These are phyloP conservation scores for Camptophora hylomeconis DNA, from an alignment of 2,329 filamentous ascomycete species.

Conservation along the genomic window DNA sequence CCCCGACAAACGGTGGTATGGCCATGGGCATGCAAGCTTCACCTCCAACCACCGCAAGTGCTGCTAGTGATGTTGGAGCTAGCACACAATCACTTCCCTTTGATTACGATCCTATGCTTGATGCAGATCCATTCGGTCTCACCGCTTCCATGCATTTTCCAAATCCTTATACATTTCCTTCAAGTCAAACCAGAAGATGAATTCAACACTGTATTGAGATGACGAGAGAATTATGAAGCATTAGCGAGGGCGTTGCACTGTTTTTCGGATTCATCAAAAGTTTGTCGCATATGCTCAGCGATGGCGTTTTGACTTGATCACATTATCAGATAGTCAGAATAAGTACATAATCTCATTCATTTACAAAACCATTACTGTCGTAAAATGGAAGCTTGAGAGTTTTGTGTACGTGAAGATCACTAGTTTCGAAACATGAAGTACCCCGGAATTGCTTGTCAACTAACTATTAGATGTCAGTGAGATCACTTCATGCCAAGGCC, in stretches of 20 bases:
- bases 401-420: too few relatives aligned
- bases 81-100: slow-evolving; percentile 1
- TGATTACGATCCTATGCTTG: slow-evolving; percentile 72
- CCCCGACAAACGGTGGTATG: slow-evolving; percentile 14
- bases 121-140: slow-evolving; percentile 86
- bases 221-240: slow-evolving; percentile 1
- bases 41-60: slow-evolving; percentile 25
- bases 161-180: slow-evolving; percentile 50
- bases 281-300: too few relatives aligned
- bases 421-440: too few relatives aligned
- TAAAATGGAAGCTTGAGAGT: too few relatives aligned
- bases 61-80: slow-evolving; percentile 41
- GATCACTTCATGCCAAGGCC: too few relatives aligned
- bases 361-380: too few relatives aligned
- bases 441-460: too few relatives aligned
- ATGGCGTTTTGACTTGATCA: too few relatives aligned
- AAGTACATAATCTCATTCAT: too few relatives aligned
- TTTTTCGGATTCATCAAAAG: too few relatives aligned
- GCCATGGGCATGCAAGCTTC: slow-evolving; percentile 29
- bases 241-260: slow-evolving; percentile 9
- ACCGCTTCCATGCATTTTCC: slow-evolving; percentile 94
- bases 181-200: slow-evolving; percentile 11
- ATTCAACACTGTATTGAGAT: background rate
- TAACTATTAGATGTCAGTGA: too few relatives aligned
- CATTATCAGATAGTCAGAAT: too few relatives aligned